These are phyloP conservation scores for Curvularia lunata DNA, from an alignment of 2,329 filamentous ascomycete species.

Conservation along the genomic window DNA sequence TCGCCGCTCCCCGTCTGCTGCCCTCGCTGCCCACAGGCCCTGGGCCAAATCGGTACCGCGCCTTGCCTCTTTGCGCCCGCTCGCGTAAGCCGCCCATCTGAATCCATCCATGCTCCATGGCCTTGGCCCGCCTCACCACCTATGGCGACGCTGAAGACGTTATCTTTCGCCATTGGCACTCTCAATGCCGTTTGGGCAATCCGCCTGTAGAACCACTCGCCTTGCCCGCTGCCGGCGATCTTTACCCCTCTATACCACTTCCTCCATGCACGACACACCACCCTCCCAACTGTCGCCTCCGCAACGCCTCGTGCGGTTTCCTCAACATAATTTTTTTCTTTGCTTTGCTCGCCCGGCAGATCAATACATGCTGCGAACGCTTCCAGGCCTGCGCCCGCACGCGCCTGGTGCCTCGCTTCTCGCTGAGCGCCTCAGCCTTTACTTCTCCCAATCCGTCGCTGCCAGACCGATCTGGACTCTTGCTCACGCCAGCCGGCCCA, in stretches of 20 bases:
- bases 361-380: constrained; percentile 19
- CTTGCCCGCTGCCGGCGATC: constrained; percentile 27
- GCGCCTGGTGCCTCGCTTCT: constrained; percentile 34
- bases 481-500: constrained; percentile 13
- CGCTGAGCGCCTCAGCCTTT: constrained; percentile 30
- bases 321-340: constrained; percentile 32
- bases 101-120: not conserved
- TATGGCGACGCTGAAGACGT: constrained; percentile 25
- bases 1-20: constrained; percentile 7
- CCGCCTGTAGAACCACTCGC: constrained; percentile 14
- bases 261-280: constrained; percentile 12
- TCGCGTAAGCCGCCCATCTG: constrained; percentile 28
- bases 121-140: constrained; percentile 10
- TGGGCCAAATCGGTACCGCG: too few relatives aligned
- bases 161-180: constrained; percentile 23
- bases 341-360: constrained; percentile 16
- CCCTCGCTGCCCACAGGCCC: constrained; percentile 24
- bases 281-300: constrained; percentile 28
- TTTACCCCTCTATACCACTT: constrained; percentile 6
- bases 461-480: constrained; percentile 32
- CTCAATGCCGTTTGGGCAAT: constrained; percentile 16
- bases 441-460: constrained; percentile 26
- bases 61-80: constrained; percentile 17
- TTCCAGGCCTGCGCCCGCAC: constrained; percentile 11
- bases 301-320: constrained; percentile 15